phyloP scores from a whole-genome alignment of 2,329 filamentous ascomycete species.

The Truncatella angustata region DNA sequence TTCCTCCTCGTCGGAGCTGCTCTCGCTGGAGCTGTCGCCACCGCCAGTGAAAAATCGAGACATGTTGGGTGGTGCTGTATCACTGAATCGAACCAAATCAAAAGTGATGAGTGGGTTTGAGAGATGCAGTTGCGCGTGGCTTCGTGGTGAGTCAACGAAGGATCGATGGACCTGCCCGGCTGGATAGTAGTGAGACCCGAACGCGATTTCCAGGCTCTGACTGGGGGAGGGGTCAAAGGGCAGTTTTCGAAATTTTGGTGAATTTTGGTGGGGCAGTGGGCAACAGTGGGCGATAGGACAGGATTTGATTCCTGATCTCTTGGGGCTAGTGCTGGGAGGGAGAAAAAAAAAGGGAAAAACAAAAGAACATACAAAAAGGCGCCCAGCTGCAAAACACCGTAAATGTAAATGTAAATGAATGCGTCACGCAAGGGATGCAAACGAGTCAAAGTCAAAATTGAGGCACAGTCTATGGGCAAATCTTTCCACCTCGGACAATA shows the following conservation, averaged over 20 bases:
- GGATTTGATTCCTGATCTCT: constrained; percentile 9
- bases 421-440: too few relatives aligned
- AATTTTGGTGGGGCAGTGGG: constrained; percentile 23
- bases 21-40: constrained; percentile 91
- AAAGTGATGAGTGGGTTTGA: constrained; percentile 17
- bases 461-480: too few relatives aligned
- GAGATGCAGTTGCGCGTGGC: not conserved
- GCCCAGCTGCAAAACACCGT: not conserved
- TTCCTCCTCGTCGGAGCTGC: constrained; percentile 93
- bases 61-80: constrained; percentile 53
- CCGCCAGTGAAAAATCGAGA: constrained; percentile 98
- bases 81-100: constrained; percentile 15
- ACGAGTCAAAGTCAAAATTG: too few relatives aligned
- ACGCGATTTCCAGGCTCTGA: constrained; percentile 7
- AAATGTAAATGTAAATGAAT: not conserved
- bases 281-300: too few relatives aligned
- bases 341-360: not conserved
- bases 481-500: too few relatives aligned
- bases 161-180: constrained; percentile 1
- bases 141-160: constrained; percentile 6
- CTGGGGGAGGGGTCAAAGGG: constrained; percentile 24
- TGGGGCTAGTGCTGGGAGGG: constrained; percentile 4
- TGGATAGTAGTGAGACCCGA: not conserved
- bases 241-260: constrained; percentile 31
- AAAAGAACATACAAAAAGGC: not conserved